Conservation (phyloP, 768 basidiomycete genomes). For the Symmetrospora coprosmae region DNA sequence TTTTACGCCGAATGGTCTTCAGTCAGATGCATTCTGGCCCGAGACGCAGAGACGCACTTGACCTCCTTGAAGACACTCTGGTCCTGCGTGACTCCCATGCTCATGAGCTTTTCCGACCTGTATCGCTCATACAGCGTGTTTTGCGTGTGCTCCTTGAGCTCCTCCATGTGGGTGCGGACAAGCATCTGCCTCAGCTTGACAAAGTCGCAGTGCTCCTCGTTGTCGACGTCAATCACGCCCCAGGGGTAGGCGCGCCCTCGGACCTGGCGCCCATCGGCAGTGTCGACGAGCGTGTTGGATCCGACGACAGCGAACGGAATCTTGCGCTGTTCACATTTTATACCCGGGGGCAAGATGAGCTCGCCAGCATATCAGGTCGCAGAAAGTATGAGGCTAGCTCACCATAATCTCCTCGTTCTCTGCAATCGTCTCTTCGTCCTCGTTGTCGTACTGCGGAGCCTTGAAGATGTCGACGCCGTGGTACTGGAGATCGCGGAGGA, state of each 20-base stretch:
- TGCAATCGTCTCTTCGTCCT: conserved; percentile 94
- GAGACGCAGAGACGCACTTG: conserved; percentile 53
- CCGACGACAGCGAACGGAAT: conserved; percentile 98
- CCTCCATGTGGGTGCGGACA: conserved; percentile 98
- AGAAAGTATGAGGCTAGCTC: conserved; percentile 16
- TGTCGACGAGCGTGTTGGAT: conserved; percentile 65
- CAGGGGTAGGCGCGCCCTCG: conserved; percentile 94
- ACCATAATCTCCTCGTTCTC: conserved; percentile 84
- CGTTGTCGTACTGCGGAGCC: conserved; percentile 91
- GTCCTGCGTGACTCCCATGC: conserved; percentile 97
- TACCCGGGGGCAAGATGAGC: background rate
- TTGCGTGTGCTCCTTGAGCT: conserved; percentile 91
- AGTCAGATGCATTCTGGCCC: background rate
- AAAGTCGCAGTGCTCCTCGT: conserved; percentile 97
- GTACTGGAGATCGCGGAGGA: conserved; percentile 72
- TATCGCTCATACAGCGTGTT: conserved; percentile 95
- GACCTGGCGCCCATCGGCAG: conserved; percentile 77
- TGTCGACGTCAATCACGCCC: conserved; percentile 98
- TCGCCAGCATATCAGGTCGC: background rate
- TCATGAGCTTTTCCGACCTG: conserved; percentile 85
- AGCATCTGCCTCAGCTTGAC: conserved; percentile 99
- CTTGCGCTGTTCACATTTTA: conserved; percentile 48
- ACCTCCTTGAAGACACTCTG: conserved; percentile 97
- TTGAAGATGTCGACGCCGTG: conserved; percentile 98
- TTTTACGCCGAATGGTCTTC: background rate